A percentile compares a stretch with the other conserved stretches of the same genome.
phyloP scores from a whole-genome alignment of 192 early-diverging fungal genomes.

The Mortierella alpina region DNA sequence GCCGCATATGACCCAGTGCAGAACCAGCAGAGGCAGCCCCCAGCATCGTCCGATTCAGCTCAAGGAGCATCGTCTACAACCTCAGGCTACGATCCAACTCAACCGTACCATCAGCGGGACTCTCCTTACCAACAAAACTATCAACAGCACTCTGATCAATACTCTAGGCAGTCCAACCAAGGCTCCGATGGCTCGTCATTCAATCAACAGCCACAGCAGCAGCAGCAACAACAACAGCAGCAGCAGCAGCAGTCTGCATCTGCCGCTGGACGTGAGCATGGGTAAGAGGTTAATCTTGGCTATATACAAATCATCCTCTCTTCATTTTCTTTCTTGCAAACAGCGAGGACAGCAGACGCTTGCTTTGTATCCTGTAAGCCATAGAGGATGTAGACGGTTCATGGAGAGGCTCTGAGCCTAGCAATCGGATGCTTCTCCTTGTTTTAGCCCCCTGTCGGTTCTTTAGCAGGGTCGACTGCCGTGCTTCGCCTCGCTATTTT shows the following conservation, averaged over 20 bases:
- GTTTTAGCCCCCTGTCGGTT: too few relatives aligned
- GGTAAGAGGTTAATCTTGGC: conserved; percentile 20
- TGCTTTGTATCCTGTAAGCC: neutral
- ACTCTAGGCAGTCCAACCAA: neutral
- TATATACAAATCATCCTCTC: neutral
- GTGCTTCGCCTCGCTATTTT: too few relatives aligned
- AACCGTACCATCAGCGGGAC: conserved; percentile 27
- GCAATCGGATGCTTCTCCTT: too few relatives aligned
- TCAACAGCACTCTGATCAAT: conserved; percentile 12
- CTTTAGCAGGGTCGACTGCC: too few relatives aligned
- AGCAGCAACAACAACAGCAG: conserved; percentile 13
- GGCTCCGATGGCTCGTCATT: neutral
- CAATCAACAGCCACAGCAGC: conserved; percentile 12
- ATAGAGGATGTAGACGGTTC: too few relatives aligned
- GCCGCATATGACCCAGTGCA: neutral
- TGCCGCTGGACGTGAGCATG: conserved; percentile 34
- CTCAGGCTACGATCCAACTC: conserved; percentile 23
- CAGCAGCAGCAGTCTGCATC: conserved; percentile 17
- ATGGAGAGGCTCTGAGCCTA: too few relatives aligned
- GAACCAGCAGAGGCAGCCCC: conserved; percentile 1
- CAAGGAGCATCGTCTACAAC: neutral
- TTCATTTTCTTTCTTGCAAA: neutral
- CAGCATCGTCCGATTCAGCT: neutral
- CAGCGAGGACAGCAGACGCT: too few relatives aligned
- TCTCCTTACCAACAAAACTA: conserved; percentile 12